Evolutionary conservation across 306 rosid genomes (phyloP), one percentile per base, ranked within the genome.

Genomic region (Vicia faba): DNA sequence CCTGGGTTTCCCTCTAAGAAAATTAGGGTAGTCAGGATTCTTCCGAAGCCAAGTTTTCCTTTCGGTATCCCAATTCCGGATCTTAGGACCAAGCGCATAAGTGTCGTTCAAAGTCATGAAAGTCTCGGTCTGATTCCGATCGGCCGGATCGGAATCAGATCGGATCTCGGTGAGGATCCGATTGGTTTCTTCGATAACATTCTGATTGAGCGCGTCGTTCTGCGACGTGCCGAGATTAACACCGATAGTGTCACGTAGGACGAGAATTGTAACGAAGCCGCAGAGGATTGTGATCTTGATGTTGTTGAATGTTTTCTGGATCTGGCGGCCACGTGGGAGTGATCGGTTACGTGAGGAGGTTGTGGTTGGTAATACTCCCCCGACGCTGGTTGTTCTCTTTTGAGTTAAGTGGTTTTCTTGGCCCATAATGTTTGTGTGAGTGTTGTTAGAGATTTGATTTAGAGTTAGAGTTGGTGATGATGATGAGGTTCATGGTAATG

Each of bases 161-260:
- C 96, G 83, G 80, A 89, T 89, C 89, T 89, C 96, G 1, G 87
- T 89, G 45, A 89, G 84, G 73, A 89, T 78, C 64, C 91, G 84
- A 19, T 87, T 85, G 16, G 95, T 89, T 78, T 89, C 91, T 20
- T 85, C 95, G 40, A 82, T 73, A 1, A 89, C 5, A 36, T 85
- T 57, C 79, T 82, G 87, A 54, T 75, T 75, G 7, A 79, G 81
- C 20, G 87, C 80, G 45, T 89, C 96, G 40, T 78, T 67, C 9
- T 80, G 86, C 13, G 96, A 76, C 64, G 74, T 38, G 1, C 87
- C 87, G 2, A 89, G 89, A 69, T 66, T 82, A 48, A 89, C 85
- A 2, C 96, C 95, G 59, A 89, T 83, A 6, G 96, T 87, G 70
- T 95, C 91, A 8, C 95, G 91, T 11, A 89, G 84, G 68, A 89